phyloP scores from a whole-genome alignment of 352 stramenopile genomes.

The Pythium coloratum region DNA sequence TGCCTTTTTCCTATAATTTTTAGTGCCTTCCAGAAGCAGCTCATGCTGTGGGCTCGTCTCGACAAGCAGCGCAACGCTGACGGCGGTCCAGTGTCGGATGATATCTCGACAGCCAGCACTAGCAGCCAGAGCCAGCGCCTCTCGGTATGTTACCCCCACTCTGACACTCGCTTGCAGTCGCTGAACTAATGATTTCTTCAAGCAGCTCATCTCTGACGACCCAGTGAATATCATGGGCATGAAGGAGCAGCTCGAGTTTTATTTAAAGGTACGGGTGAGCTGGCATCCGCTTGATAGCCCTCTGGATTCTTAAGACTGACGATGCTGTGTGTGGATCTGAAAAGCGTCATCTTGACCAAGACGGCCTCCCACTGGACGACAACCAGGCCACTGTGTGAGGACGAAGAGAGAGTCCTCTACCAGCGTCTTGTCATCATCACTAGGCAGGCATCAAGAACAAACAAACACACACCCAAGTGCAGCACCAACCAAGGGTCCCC shows the following conservation, averaged over 20 bases:
- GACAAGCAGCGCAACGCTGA: slow-evolving; percentile 55
- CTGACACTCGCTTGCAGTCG: neutral
- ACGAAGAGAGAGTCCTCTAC: neutral
- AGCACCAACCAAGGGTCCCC: neutral
- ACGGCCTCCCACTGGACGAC: slow-evolving; percentile 12
- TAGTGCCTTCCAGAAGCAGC: slow-evolving; percentile 73
- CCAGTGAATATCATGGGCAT: slow-evolving; percentile 54
- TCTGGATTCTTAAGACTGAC: neutral
- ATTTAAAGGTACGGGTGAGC: slow-evolving; percentile 67
- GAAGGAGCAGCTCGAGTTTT: slow-evolving; percentile 85
- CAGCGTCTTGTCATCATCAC: neutral
- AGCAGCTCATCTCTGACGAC: slow-evolving; percentile 60
- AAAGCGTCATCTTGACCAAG: slow-evolving; percentile 27
- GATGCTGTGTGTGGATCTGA: neutral
- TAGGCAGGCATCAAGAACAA: neutral
- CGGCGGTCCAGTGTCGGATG: slow-evolving; percentile 36
- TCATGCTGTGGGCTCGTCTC: slow-evolving; percentile 76
- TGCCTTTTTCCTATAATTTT: no score
- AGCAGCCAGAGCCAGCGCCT: slow-evolving; percentile 52
- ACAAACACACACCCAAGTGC: neutral
- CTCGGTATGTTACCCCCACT: slow-evolving; percentile 31
- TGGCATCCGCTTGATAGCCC: neutral
- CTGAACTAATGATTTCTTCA: neutral
- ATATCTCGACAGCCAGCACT: slow-evolving; percentile 59
- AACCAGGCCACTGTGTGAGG: slow-evolving; percentile 23